These are phyloP conservation scores for Mollisiaceae sp. DNA, from an alignment of 2,329 filamentous ascomycete species.

Conservation along the genomic window DNA sequence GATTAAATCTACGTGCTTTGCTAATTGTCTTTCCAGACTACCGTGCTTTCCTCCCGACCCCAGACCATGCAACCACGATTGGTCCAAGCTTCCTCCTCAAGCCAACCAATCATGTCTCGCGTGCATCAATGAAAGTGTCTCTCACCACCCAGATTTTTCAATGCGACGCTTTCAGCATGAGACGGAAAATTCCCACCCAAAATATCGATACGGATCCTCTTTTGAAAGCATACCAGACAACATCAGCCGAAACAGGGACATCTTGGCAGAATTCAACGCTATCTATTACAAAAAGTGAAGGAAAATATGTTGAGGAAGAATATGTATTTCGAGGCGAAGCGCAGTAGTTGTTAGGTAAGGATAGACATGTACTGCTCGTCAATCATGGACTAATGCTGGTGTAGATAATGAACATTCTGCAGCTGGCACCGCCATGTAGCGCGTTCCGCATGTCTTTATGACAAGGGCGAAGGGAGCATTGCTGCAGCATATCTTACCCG, in stretches of 20 bases:
- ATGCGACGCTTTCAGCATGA: neutral
- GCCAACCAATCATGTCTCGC: constrained; percentile 6
- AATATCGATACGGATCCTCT: neutral
- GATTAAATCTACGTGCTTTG: neutral
- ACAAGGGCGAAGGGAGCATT: neutral
- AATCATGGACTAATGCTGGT: neutral
- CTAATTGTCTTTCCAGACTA: neutral
- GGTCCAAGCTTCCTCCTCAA: constrained; percentile 4
- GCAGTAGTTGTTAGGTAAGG: neutral
- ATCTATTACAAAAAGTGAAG: constrained; percentile 1
- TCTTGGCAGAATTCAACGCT: neutral
- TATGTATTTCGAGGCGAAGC: neutral
- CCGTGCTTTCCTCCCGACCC: neutral
- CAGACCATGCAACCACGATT: neutral
- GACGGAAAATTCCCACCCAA: neutral
- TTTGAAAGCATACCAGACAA: constrained; percentile 1
- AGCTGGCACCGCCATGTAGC: neutral
- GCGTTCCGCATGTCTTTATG: neutral
- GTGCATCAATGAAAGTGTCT: neutral
- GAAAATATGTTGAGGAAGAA: neutral
- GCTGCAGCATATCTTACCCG: neutral
- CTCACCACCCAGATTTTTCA: neutral
- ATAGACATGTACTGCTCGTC: neutral
- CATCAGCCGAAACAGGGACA: neutral
- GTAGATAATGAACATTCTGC: neutral